Base-by-base conservation (phyloP, 306 rosid genomes). In the Crotalaria pallida region DNA sequence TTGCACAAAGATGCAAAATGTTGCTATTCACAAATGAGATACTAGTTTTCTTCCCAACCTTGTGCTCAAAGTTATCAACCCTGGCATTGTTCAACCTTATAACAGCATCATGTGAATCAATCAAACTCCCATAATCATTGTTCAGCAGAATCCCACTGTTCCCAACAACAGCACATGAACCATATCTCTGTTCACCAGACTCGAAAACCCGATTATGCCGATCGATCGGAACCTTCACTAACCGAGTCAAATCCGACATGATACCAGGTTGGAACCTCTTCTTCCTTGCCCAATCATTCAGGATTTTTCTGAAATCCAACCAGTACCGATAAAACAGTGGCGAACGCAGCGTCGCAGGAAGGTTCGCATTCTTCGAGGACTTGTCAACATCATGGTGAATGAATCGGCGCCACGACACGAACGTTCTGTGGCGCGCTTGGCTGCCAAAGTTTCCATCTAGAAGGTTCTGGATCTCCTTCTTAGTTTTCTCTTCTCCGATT, bases 101-200 rank as follows among this genome's bases (percentile, higher is more conserved):
- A 3, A 95, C 97, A 9, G 60, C 52, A 24, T 87, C 91, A 12
- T 95, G 99, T n/a, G 85, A 47, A 80, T 95, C 99, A 75, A 94
- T 87, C 6, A 77, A 34, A 41, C 71, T 58, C 29, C 99, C 99
- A 34, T 82, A 52, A 34, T 77, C 85, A 44, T 69, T 83, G 7
- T 89, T 89, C 49, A 95, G 77, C 77, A 95, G 63, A 83, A 95
- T 91, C 58, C 99, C 99, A 71, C 99, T 95, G 47, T 95, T 95
- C 1, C 99, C 99, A 34, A 95, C 96, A 3, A 89, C 97, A 0
- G 97, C 99, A 74, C 99, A 95, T 0, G 96, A 78, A 12, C 83
- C 60, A 36, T 91, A 89, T 22, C 79, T 74, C 6, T 62, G 27
- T n/a, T 77, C 27, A 50, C 3, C 75, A 0, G 83, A 68, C 66